These are phyloP conservation scores for Yamadazyma buinensis DNA, from an alignment of 1,139 yeast genomes.

Conservation along the genomic window DNA sequence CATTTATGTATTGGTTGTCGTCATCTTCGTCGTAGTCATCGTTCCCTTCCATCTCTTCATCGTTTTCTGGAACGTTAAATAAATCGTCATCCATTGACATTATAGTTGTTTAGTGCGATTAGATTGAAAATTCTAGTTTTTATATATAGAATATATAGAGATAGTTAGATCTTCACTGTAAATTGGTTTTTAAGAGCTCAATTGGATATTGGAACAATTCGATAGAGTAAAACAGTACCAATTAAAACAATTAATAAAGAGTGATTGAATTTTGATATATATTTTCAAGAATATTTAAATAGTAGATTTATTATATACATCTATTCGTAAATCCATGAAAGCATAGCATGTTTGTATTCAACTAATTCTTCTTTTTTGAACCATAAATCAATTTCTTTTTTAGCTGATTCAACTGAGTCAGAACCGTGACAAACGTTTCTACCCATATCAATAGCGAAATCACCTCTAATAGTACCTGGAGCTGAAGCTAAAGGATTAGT, in stretches of 20 bases:
- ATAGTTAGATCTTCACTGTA: too few relatives aligned
- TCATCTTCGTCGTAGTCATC: constrained; percentile 16
- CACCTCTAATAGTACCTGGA: constrained; percentile 99
- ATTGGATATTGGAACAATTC: too few relatives aligned
- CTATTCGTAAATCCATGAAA: constrained; percentile 94
- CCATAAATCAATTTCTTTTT: constrained; percentile 96
- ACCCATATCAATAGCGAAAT: constrained; percentile 93
- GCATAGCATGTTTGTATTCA: constrained; percentile 82
- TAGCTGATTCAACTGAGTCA: constrained; percentile 97
- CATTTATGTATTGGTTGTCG: constrained; percentile 16
- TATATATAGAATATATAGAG: too few relatives aligned
- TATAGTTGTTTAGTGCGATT: too few relatives aligned
- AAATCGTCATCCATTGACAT: constrained; percentile 18
- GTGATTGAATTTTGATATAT: too few relatives aligned
- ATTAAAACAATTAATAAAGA: too few relatives aligned
- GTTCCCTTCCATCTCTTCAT: constrained; percentile 19
- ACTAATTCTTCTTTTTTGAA: constrained; percentile 96
- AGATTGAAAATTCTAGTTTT: too few relatives aligned
- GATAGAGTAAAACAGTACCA: too few relatives aligned
- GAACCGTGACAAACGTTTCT: constrained; percentile 99
- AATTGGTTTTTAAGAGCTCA: too few relatives aligned
- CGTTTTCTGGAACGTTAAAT: constrained; percentile 20
- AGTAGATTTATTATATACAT: too few relatives aligned
- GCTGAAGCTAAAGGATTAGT: constrained; percentile 97
- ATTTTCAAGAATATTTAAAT: too few relatives aligned